Conservation (phyloP, 352 stramenopile genomes). For the Globisporangium viniferum region DNA sequence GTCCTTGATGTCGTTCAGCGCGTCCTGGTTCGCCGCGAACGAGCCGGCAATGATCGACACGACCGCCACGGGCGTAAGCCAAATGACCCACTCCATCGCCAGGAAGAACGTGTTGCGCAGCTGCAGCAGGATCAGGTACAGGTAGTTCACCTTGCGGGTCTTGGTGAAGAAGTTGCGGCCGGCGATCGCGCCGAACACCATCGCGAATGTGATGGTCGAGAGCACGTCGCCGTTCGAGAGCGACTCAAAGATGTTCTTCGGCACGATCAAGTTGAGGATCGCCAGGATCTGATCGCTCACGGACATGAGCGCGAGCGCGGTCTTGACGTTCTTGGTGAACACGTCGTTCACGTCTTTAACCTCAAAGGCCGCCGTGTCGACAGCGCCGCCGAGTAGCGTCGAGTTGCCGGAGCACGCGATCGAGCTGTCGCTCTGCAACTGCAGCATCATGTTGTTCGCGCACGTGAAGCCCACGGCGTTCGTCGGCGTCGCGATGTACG, state of each 20-base stretch:
- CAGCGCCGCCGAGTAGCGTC: slow-evolving; percentile 21
- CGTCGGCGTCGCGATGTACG: slow-evolving; percentile 14
- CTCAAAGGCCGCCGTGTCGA: slow-evolving; percentile 31
- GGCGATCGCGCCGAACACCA: slow-evolving; percentile 57
- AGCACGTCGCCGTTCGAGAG: slow-evolving; percentile 51
- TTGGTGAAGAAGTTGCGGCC: slow-evolving; percentile 61
- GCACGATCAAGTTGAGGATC: slow-evolving; percentile 56
- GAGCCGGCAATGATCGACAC: slow-evolving; percentile 61
- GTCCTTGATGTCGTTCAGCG: slow-evolving; percentile 30
- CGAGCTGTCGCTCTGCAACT: slow-evolving; percentile 9
- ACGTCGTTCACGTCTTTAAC: slow-evolving; percentile 50
- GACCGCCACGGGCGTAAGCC: slow-evolving; percentile 53
- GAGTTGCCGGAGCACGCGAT: slow-evolving; percentile 23
- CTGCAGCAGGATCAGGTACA: slow-evolving; percentile 66
- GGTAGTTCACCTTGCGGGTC: slow-evolving; percentile 53
- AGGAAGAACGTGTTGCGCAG: slow-evolving; percentile 72
- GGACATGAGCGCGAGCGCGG: slow-evolving; percentile 39
- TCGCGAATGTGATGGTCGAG: slow-evolving; percentile 67
- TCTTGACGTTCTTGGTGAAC: slow-evolving; percentile 42
- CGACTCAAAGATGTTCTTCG: slow-evolving; percentile 58
- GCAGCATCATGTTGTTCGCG: slow-evolving; percentile 35
- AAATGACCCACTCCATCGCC: slow-evolving; percentile 68
- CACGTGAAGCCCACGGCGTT: slow-evolving; percentile 56
- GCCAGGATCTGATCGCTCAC: slow-evolving; percentile 58
- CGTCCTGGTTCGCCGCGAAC: slow-evolving; percentile 52